These are phyloP conservation scores for Colletotrichum karsti DNA, from an alignment of 2,329 filamentous ascomycete species.

Conservation along the genomic window DNA sequence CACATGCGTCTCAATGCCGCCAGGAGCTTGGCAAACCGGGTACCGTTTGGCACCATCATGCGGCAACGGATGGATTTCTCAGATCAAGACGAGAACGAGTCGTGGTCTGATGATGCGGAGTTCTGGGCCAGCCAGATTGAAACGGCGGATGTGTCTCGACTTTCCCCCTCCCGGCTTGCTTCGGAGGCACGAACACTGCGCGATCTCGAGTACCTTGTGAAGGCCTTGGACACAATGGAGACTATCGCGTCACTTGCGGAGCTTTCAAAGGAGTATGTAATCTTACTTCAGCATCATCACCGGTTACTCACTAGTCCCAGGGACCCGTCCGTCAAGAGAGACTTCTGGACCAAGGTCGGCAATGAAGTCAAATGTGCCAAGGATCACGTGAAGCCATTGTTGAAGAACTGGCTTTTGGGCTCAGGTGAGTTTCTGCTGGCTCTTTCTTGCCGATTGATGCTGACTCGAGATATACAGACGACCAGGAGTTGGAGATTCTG, in stretches of 20 bases:
- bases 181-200: conserved; percentile 69
- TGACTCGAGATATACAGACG: conserved; percentile 5
- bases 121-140: conserved; percentile 50
- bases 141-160: conserved; percentile 43
- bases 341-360: conserved; percentile 64
- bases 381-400: conserved; percentile 66
- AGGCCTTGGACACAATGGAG: conserved; percentile 73
- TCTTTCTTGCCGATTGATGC: background rate
- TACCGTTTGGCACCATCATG: conserved; percentile 59
- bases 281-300: background rate
- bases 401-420: conserved; percentile 70
- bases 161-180: conserved; percentile 52
- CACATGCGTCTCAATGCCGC: conserved; percentile 62
- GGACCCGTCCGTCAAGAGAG: conserved; percentile 46
- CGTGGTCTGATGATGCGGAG: conserved; percentile 46
- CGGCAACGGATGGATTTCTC: conserved; percentile 47
- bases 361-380: conserved; percentile 62
- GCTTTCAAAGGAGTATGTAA: conserved; percentile 59
- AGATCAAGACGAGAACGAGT: conserved; percentile 43
- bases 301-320: conserved; percentile 39
- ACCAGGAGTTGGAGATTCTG: conserved; percentile 67
- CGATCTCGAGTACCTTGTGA: conserved; percentile 74
- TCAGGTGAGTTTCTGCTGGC: conserved; percentile 56
- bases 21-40: conserved; percentile 59
- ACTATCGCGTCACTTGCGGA: conserved; percentile 67